A percentile compares a stretch with the other conserved stretches of the same genome.
phyloP scores from a whole-genome alignment of 2,329 filamentous ascomycete species.

The Aaosphaeria arxii region DNA sequence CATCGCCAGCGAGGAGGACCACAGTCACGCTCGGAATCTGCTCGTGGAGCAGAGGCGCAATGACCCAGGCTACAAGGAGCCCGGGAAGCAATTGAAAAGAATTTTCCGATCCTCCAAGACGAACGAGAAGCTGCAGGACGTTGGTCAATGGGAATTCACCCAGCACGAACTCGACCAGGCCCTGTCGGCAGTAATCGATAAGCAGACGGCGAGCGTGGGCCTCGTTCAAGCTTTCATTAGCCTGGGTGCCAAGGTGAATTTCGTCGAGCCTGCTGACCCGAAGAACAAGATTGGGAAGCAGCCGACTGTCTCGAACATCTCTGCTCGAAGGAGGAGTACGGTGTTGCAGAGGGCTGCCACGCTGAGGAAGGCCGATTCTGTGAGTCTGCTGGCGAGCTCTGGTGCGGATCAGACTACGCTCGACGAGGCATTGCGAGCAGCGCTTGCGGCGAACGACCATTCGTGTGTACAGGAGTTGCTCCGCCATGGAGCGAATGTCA shows the following conservation, averaged over 20 bases:
- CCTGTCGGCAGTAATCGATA: conserved; percentile 29
- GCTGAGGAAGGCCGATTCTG: conserved; percentile 24
- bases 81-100: conserved; percentile 27
- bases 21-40: conserved; percentile 24
- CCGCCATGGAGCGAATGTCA: conserved; percentile 32
- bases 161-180: conserved; percentile 36
- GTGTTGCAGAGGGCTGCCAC: conserved; percentile 34
- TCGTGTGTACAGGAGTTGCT: conserved; percentile 30
- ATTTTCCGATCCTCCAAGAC: conserved; percentile 35
- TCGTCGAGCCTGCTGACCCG: conserved; percentile 16
- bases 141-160: conserved; percentile 25
- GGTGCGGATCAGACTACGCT: conserved; percentile 34
- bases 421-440: conserved; percentile 31
- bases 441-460: conserved; percentile 29
- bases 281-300: conserved; percentile 18
- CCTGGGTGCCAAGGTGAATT: conserved; percentile 35
- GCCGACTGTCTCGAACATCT: conserved; percentile 7
- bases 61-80: conserved; percentile 26
- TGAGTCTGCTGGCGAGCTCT: conserved; percentile 29
- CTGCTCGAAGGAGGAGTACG: conserved; percentile 30
- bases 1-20: conserved; percentile 30
- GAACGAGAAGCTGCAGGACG: conserved; percentile 29
- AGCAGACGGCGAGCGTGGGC: conserved; percentile 24
- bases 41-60: conserved; percentile 28
- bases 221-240: conserved; percentile 32